Evolutionary conservation across 2,329 filamentous ascomycete species (phyloP), one percentile per base, ranked within the genome.

Genomic region (Teratosphaeria pseudoeucalypti): DNA sequence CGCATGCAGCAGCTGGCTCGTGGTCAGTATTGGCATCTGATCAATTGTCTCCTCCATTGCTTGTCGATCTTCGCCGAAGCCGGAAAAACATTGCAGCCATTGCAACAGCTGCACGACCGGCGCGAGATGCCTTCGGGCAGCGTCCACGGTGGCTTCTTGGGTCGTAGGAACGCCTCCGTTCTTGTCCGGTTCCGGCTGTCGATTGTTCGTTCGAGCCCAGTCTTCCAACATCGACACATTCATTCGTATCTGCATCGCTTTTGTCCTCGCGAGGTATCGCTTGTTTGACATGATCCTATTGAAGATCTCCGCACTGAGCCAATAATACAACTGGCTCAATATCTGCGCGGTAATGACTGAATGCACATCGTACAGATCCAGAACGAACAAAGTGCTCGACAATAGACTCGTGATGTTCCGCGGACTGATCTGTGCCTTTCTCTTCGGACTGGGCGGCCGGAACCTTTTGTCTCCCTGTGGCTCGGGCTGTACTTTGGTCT

Each of bases 181-280:
- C 73, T 99, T 92, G 72, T 90, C 97, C 74, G 97, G 92, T 71
- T 97, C 94, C 1, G 94, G 91, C 66, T 95, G 87, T 32, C 94
- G 85, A 72, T 96, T 97, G 75, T 99, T 99, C 16, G 84, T 82
- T 34, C 92, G 83, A 1, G 94, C 92, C 94, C 94, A 99, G 70
- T 99, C 94, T 73, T 99, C 94, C 23, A 99, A 78, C 7, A 86
- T 87, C 0, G 94, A 97, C 6, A 99, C 85, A 72, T 99, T 99
- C 92, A 99, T 97, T 65, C 94, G 89, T 67, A 99, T 97, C 73
- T 99, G 94, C 94, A 99, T 99, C 3, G 94, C 94, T 74, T 99
- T 99, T 19, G 94, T 99, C 57, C 94, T 84, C 6, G 94, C 92
- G 10, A 99, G 81, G 70, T 96, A 99, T 72, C 92, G 92, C 64